A percentile compares a stretch with the other conserved stretches of the same genome.
Evolutionary conservation across 2,329 filamentous ascomycete genomes (phyloP).

Genomic region (Verruconis gallopava): DNA sequence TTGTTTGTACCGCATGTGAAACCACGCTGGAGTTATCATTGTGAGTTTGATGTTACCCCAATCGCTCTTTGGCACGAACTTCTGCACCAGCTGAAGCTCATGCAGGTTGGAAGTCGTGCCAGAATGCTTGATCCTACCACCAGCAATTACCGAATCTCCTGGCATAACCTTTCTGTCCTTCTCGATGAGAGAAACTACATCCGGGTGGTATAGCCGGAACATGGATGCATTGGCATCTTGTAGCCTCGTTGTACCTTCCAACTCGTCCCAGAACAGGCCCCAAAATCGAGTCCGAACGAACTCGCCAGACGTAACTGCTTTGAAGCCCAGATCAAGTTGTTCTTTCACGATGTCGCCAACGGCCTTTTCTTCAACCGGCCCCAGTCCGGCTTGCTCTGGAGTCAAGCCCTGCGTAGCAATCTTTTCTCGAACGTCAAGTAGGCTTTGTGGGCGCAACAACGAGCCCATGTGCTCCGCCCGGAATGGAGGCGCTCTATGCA

Average conservation of each 20-base stretch:
- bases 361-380: slow-evolving; percentile 49
- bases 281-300: slow-evolving; percentile 28
- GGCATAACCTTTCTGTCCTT: slow-evolving; percentile 37
- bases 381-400: slow-evolving; percentile 25
- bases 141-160: slow-evolving; percentile 43
- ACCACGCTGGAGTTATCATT: slow-evolving; percentile 54
- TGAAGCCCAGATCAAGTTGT: slow-evolving; percentile 50
- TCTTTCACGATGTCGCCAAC: slow-evolving; percentile 52
- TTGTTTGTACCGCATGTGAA: slow-evolving; percentile 52
- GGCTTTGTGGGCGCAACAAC: slow-evolving; percentile 49
- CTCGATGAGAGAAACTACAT: slow-evolving; percentile 49
- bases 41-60: slow-evolving; percentile 57
- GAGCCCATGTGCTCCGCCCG: slow-evolving; percentile 63
- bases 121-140: slow-evolving; percentile 44
- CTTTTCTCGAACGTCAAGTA: slow-evolving; percentile 46
- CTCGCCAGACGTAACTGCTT: slow-evolving; percentile 56
- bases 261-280: slow-evolving; percentile 7
- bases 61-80: slow-evolving; percentile 43
- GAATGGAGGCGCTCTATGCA: slow-evolving; percentile 42
- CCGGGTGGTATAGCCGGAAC: slow-evolving; percentile 46
- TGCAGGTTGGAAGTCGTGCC: slow-evolving; percentile 42
- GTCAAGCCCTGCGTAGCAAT: slow-evolving; percentile 34
- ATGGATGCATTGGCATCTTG: slow-evolving; percentile 38
- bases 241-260: background rate
- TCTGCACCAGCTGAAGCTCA: slow-evolving; percentile 48